Conservation (phyloP, 2,329 filamentous ascomycete species). For the Colletotrichum costaricense region DNA sequence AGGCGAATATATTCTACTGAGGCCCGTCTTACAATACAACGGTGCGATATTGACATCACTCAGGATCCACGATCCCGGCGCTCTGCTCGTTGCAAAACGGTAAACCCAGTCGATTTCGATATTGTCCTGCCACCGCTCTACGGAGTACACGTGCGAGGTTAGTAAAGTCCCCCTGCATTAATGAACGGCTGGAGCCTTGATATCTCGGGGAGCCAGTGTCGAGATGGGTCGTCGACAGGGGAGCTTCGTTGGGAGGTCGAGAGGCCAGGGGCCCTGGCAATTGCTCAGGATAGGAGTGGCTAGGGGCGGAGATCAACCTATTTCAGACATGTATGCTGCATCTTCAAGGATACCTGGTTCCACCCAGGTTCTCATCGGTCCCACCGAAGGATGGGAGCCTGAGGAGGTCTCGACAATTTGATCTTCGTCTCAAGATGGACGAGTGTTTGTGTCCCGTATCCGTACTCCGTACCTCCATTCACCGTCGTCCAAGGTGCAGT, state of each 20-base stretch:
- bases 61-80: constrained; percentile 19
- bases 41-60: constrained; percentile 26
- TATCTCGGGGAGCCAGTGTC: constrained; percentile 16
- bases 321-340: constrained; percentile 32
- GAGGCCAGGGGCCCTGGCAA: background rate
- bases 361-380: background rate
- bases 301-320: constrained; percentile 31
- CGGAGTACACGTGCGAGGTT: background rate
- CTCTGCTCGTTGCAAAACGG: background rate
- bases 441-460: background rate
- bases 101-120: constrained; percentile 21
- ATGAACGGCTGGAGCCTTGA: constrained; percentile 19
- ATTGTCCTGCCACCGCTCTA: constrained; percentile 31
- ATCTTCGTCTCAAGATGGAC: background rate
- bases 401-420: background rate
- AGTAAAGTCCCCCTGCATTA: constrained; percentile 11
- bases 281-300: constrained; percentile 12
- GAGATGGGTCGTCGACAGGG: constrained; percentile 12
- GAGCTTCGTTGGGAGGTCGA: constrained; percentile 9
- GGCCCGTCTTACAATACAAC: constrained; percentile 21
- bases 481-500: background rate
- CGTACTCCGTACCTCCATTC: background rate
- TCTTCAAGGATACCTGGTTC: constrained; percentile 12
- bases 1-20: background rate
- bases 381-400: background rate